Percentiles rank a stretch among this genome's conserved stretches.
Evolutionary conservation across 2,329 filamentous ascomycete species (phyloP).

Genomic region (Colletotrichum tropicale): DNA sequence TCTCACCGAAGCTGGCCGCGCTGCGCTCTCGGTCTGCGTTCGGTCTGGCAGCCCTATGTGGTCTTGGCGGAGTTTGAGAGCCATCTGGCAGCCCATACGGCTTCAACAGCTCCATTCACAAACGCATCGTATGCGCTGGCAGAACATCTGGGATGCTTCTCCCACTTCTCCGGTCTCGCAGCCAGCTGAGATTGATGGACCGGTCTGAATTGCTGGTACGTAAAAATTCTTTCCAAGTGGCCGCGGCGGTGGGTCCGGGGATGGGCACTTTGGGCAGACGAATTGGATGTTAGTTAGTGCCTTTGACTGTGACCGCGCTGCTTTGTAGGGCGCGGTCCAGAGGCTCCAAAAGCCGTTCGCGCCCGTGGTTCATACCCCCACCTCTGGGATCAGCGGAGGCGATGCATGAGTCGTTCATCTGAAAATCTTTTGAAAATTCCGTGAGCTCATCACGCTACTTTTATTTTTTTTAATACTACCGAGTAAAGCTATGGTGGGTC

Average conservation of each 20-base stretch:
- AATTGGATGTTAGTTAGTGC: background rate
- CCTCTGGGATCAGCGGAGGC: background rate
- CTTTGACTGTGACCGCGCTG: background rate
- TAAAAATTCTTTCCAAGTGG: background rate
- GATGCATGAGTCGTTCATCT: conserved; percentile 6
- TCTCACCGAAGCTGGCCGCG: background rate
- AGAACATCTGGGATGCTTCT: background rate
- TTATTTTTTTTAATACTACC: background rate
- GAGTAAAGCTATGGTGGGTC: background rate
- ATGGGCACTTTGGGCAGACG: background rate
- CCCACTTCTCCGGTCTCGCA: conserved; percentile 6
- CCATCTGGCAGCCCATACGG: background rate
- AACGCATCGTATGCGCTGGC: background rate
- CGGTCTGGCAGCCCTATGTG: background rate
- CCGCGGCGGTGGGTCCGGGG: conserved; percentile 10
- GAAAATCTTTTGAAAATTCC: background rate
- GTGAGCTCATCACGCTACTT: background rate
- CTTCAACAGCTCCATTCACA: background rate
- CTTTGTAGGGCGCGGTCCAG: background rate
- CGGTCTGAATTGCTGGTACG: conserved; percentile 3
- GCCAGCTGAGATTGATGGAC: background rate
- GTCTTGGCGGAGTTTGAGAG: background rate
- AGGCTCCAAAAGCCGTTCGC: background rate
- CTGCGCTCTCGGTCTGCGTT: background rate
- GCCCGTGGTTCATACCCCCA: background rate